Percentiles rank a stretch among this genome's conserved stretches.
Evolutionary conservation across 306 rosid species (phyloP).

Genomic region (Ormosia emarginata): DNA sequence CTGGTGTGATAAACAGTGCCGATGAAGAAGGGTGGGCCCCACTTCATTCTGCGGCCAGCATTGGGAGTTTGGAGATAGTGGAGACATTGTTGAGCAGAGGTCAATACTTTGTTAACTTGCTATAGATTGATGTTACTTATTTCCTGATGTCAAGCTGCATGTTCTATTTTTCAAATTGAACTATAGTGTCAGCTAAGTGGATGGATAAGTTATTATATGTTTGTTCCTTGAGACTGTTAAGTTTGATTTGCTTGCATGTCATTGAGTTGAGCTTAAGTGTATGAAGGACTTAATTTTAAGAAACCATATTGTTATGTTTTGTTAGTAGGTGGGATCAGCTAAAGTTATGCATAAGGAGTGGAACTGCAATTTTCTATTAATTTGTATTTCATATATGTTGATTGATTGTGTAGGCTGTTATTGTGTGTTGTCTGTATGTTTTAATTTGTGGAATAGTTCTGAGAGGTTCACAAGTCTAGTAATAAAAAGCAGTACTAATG

Average conservation of each 20-base stretch:
- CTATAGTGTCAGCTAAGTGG: not conserved
- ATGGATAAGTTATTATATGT: not conserved
- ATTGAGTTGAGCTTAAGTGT: not conserved
- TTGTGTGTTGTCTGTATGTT: not conserved
- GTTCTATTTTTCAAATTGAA: not conserved
- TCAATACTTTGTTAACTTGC: not conserved
- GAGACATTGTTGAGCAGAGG: conserved; percentile 63
- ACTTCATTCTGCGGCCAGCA: conserved; percentile 89
- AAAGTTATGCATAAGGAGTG: not conserved
- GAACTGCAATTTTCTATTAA: not conserved
- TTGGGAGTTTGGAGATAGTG: conserved; percentile 57
- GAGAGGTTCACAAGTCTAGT: not conserved
- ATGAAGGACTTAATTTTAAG: not conserved
- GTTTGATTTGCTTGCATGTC: not conserved
- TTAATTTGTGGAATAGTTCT: not conserved
- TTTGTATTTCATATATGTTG: not conserved
- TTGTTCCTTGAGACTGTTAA: not conserved
- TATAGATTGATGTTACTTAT: not conserved
- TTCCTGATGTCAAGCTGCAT: not conserved
- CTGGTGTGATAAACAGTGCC: conserved; percentile 44
- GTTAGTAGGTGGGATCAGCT: too few relatives aligned
- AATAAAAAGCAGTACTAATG: not conserved
- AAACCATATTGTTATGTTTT: not conserved
- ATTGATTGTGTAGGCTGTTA: not conserved
- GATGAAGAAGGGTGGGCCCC: conserved; percentile 99